Evolutionary conservation across 768 basidiomycete species (phyloP), one percentile per base, ranked within the genome.

Genomic region (Tricholoma matsutake): DNA sequence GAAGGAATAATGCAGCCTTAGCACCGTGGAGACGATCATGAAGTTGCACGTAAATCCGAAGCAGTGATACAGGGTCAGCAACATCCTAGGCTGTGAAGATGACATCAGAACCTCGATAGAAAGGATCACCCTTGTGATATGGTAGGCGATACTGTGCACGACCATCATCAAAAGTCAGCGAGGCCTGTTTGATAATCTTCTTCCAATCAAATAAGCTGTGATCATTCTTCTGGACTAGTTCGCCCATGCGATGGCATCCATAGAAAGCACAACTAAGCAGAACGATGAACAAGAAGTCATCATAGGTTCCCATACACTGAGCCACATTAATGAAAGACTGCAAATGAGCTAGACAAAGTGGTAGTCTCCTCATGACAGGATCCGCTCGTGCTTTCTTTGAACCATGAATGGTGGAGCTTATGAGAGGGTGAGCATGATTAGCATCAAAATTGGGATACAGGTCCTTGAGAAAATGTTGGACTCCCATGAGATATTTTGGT

Each of bases 61-160:
- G 25, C 49, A 51, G 18, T 2, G 11, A 5, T 14, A 51, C 28
- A 14, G 61, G 61, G n/a, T 70, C 57, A 10, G 67, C 67, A 41
- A 69, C 52, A 0, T 64, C 58, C 52, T 70, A 65, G 1, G n/a
- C 4, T 3, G 63, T 60, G 18, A 72, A 61, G 0, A 71, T 56
- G 32, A 72, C 62, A 28, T 69, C 63, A 3, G 69, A 68, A 0
- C 73, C 71, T 0, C 54, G 64, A 45, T 67, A 73, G 57, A 74
- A 73, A 7, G 64, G 67, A 57, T 74, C 65, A 4, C 59, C 56
- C 47, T 74, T 74, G 55, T 74, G 71, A 54, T 74, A 74, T 6
- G 70, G 72, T 0, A 74, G 63, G 29, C 58, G 65, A 56, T 73
- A 74, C 25, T 63, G 54, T 4, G 61, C 65, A 20, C 55, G 43